Evolutionary conservation across 2,329 filamentous ascomycete genomes (phyloP).

Genomic region (Colletotrichum sp.): DNA sequence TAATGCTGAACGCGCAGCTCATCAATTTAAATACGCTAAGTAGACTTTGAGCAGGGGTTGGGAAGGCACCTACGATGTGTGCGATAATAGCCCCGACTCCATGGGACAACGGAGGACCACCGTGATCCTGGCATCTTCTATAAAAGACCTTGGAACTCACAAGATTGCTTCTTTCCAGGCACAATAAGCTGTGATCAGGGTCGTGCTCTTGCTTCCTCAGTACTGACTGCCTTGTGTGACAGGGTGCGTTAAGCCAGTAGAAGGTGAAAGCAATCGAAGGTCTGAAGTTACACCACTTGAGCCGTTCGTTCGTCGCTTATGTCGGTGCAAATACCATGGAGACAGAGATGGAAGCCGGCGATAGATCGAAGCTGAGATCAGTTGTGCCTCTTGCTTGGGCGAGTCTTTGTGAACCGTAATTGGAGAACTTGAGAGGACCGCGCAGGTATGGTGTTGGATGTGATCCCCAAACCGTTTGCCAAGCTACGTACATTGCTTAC

Average conservation of each 20-base stretch:
- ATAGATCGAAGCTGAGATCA: accelerated
- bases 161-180: background rate
- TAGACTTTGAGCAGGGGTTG: background rate
- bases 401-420: accelerated
- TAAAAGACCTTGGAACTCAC: accelerated
- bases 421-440: no score
- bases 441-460: no score
- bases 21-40: background rate
- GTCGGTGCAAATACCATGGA: accelerated
- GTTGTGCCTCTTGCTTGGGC: no score
- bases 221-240: accelerated
- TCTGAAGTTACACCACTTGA: accelerated
- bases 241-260: accelerated
- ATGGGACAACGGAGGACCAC: accelerated
- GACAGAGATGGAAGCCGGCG: background rate
- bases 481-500: background rate
- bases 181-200: background rate
- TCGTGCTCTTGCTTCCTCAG: background rate
- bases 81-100: accelerated
- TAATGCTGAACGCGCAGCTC: background rate
- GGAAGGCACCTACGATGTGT: background rate
- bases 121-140: background rate
- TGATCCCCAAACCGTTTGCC: no score
- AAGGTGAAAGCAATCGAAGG: accelerated
- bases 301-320: accelerated